Evolutionary conservation across 257 asterid species (phyloP), one percentile per base, ranked within the genome.

Genomic region (Marsdenia floribunda): DNA sequence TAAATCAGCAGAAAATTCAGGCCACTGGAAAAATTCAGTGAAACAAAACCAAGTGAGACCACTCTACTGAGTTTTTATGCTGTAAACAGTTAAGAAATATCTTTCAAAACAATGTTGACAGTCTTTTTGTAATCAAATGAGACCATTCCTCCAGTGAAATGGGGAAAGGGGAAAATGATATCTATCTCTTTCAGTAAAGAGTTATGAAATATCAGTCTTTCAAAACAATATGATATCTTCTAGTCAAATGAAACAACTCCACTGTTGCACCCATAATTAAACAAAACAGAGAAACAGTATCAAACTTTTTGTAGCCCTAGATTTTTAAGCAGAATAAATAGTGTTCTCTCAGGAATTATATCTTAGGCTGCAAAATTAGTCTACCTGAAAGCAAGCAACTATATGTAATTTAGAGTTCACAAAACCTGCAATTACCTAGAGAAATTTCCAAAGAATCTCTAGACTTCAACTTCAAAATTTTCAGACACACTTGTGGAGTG

Each of bases 21-120:
- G 97, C 96, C 96, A 94, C 99, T 94, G 93, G 86, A 88, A 75
- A 66, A 40, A 38, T 40, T 16, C 13, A 44, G 46, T 16, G 77
- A n/a, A 74, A 71, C 38, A 67, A 72, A 78, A 80, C 61, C 49
- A 71, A 76, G 21, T 3, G 42, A 76, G 44, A 76, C 58, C 53
- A 68, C 18, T 12, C 18, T 22, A 69, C 29, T n/a, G 52, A 58
- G 44, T 3, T 71, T 35, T 57, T 42, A 68, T 15, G 42, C 21
- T 22, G 11, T 29, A 33, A 35, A 21, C 4, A 55, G 37, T 24
- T 68, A 68, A 18, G 63, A 76, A 76, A 19, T 44, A 40, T 0
- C 18, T 44, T 55, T 68, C 7, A 24, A 74, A 55, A 75, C 6
- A 52, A 3, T 52, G 60, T 8, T 42, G 46, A 26, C 53, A 15